Base-by-base conservation (phyloP, 805 yeast genomes). In the Sugiyamaella smithiae region DNA sequence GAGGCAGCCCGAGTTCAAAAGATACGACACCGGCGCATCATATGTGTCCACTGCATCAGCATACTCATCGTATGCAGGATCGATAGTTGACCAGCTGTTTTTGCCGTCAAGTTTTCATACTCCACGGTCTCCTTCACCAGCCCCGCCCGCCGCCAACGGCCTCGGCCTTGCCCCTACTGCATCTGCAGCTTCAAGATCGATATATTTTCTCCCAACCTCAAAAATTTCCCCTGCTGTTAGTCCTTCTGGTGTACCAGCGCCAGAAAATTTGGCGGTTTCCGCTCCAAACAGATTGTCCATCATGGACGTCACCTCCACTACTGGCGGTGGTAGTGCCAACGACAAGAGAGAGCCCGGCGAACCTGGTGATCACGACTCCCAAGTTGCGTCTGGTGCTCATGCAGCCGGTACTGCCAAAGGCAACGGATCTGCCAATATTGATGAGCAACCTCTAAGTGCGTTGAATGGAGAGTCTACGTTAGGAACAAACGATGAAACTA, bases 81-180 rank as follows among this genome's bases (percentile, higher is more conserved):
- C 50, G 22, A 32, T 46, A 16, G 50, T 46, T 4, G 50, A 46
- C 28, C 41, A 46, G 41, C 45, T 46, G 29, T 46, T 46, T 22
- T 16, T 26, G 40, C 50, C 50, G 12, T 25, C 43, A 14, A 22
- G 43, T 11, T 45, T 32, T 23, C 23, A 20, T 29, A 36, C 42
- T 9, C 48, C 48, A 9, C 23, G 40, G 19, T 25, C 43, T 25
- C 29, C 42, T 22, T 23, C 26, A 31, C 35, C 25, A 25, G 19
- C 42, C 17, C 22, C 47, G 16, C 32, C 42, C 35, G 23, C 36
- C 26, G 22, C 20, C n/a, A 8, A n/a, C 38, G 19, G 24, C 42
- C 23, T 17, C 47, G 43, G 17, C 31, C 29, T 25, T 6, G 43
- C 32, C 17, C 43, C 43, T n/a, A 17, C 43, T n/a, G 12, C 17